phyloP scores from a whole-genome alignment of 2,329 filamentous ascomycete genomes.

The Alternaria longipes region DNA sequence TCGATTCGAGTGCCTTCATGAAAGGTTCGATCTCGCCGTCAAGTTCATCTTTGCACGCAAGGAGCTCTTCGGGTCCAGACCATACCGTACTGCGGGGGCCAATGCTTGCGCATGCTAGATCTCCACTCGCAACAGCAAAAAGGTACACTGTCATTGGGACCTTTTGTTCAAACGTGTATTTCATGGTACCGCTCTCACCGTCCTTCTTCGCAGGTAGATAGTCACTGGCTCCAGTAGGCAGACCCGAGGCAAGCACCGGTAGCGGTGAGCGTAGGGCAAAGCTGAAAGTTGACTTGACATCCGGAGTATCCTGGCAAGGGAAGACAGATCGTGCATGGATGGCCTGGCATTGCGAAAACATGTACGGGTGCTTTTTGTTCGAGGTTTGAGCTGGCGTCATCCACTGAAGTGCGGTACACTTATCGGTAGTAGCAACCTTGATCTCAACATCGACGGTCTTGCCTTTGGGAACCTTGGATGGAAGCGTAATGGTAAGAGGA shows the following conservation, averaged over 20 bases:
- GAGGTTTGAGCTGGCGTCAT: conserved; percentile 91
- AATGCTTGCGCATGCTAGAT: conserved; percentile 85
- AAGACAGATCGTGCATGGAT: conserved; percentile 95
- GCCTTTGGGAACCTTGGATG: conserved; percentile 57
- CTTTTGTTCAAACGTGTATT: conserved; percentile 88
- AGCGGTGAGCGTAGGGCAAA: conserved; percentile 88
- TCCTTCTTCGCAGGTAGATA: conserved; percentile 60
- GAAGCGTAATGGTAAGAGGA: conserved; percentile 70
- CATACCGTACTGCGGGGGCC: conserved; percentile 86
- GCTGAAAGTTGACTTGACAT: conserved; percentile 93
- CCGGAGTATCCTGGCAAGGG: conserved; percentile 96
- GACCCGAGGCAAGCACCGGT: conserved; percentile 90
- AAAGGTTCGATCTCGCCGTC: conserved; percentile 92
- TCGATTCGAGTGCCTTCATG: conserved; percentile 81
- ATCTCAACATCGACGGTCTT: conserved; percentile 59
- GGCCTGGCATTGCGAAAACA: conserved; percentile 98
- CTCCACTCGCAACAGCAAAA: conserved; percentile 87
- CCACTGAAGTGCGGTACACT: conserved; percentile 95
- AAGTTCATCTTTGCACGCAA: conserved; percentile 88
- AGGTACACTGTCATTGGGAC: conserved; percentile 95
- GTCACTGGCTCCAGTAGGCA: conserved; percentile 65
- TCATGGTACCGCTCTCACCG: conserved; percentile 63
- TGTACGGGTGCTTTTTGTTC: conserved; percentile 95
- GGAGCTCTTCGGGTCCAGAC: conserved; percentile 86
- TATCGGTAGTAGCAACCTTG: conserved; percentile 77